These are phyloP conservation scores for Ballota nigra DNA, from an alignment of 257 asterid species.

Conservation along the genomic window DNA sequence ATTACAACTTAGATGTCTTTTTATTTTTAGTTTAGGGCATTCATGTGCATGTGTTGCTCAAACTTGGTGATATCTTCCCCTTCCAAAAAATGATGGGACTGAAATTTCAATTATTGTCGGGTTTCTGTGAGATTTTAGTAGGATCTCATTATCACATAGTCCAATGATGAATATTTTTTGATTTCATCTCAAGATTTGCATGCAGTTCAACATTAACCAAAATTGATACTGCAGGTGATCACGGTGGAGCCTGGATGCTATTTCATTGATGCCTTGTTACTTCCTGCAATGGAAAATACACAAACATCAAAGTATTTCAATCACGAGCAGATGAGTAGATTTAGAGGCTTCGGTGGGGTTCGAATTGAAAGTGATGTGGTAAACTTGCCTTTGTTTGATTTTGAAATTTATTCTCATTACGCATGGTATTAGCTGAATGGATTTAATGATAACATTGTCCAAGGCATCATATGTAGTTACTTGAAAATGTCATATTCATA, in stretches of 20 bases:
- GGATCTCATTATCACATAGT: neutral
- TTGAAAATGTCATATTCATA: neutral
- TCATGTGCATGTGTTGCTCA: neutral
- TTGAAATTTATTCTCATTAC: neutral
- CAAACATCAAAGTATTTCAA: slow-evolving; percentile 67
- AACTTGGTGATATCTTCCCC: neutral
- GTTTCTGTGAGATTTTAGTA: slow-evolving; percentile 6
- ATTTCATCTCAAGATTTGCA: slow-evolving; percentile 9
- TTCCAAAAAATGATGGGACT: slow-evolving; percentile 1
- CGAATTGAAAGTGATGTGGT: slow-evolving; percentile 98
- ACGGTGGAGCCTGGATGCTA: slow-evolving; percentile 99
- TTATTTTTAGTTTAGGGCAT: neutral
- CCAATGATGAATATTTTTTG: neutral
- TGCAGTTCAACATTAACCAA: neutral
- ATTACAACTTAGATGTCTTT: neutral
- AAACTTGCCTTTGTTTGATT: slow-evolving; percentile 27
- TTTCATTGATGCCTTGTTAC: slow-evolving; percentile 79
- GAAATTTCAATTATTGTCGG: neutral
- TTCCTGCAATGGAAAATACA: slow-evolving; percentile 80
- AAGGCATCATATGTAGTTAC: neutral
- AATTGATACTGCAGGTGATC: slow-evolving; percentile 64
- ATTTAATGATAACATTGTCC: neutral
- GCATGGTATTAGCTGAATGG: slow-evolving; percentile 10
- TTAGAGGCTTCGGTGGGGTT: slow-evolving; percentile 87
- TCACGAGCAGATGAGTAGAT: slow-evolving; percentile 56